Evolutionary conservation across 1,139 yeast genomes (phyloP).

Genomic region (Nakaseomyces kungkrabaensis): DNA sequence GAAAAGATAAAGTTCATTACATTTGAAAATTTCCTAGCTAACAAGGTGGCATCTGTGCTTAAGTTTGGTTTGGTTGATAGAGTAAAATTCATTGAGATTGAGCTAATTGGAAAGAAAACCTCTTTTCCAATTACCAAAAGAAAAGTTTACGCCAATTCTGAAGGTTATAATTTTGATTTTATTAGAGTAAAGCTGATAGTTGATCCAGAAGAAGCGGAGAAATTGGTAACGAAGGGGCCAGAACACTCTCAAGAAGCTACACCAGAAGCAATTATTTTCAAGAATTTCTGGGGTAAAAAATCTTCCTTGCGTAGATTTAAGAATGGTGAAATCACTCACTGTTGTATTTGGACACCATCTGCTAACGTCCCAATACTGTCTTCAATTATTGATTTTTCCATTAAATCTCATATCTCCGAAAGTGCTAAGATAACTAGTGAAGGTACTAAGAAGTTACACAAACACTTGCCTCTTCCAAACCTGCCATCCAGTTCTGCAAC

Average conservation of each 20-base stretch:
- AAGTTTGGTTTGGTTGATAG: constrained; percentile 62
- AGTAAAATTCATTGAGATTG: constrained; percentile 34
- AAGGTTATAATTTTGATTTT: constrained; percentile 23
- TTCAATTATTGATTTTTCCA: constrained; percentile 52
- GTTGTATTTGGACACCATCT: constrained; percentile 75
- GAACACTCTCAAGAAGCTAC: constrained; percentile 40
- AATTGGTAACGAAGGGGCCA: constrained; percentile 81
- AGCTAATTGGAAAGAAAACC: constrained; percentile 18
- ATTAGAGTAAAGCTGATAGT: constrained; percentile 54
- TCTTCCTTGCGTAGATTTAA: constrained; percentile 83
- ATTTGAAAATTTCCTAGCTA: constrained; percentile 54
- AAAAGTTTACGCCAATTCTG: constrained; percentile 30
- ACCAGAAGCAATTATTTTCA: constrained; percentile 53
- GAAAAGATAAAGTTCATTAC: constrained; percentile 69
- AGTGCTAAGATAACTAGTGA: constrained; percentile 36
- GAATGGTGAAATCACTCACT: constrained; percentile 81
- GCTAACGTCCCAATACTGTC: constrained; percentile 55
- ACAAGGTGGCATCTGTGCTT: constrained; percentile 51
- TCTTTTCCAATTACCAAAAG: constrained; percentile 44
- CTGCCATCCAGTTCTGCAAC: constrained; percentile 47
- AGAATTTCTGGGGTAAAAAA: constrained; percentile 81
- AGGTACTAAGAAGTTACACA: constrained; percentile 36
- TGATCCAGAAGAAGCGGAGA: constrained; percentile 69
- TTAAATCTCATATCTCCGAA: constrained; percentile 52
- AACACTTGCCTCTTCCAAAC: constrained; percentile 50